These are phyloP conservation scores for Hypoxylon rickii DNA, from an alignment of 495 filamentous ascomycete genomes.

Conservation along the genomic window DNA sequence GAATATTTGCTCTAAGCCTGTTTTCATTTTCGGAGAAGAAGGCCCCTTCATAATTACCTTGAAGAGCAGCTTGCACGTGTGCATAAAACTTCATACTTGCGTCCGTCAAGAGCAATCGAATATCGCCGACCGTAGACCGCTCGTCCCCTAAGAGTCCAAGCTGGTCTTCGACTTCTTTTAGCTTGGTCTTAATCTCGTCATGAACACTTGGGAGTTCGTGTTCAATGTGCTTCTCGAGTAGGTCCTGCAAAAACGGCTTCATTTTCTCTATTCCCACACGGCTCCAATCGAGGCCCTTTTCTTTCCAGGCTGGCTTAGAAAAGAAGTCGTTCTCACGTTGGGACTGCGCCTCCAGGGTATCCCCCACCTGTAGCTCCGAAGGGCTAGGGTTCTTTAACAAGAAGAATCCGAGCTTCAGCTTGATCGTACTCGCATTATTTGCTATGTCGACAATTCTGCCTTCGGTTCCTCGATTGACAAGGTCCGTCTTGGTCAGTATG, in stretches of 20 bases:
- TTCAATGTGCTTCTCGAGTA: constrained; percentile 28
- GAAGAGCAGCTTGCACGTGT: constrained; percentile 20
- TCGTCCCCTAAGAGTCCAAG: constrained; percentile 14
- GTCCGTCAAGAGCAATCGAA: constrained; percentile 19
- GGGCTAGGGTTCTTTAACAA: constrained; percentile 46
- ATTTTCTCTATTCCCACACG: constrained; percentile 14
- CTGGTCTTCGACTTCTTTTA: constrained; percentile 10
- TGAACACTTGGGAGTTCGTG: constrained; percentile 25
- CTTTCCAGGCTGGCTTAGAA: background rate
- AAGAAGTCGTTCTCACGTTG: constrained; percentile 2
- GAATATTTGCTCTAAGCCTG: constrained; percentile 18
- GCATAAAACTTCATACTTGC: constrained; percentile 21
- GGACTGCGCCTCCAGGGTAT: background rate
- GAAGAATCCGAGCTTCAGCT: constrained; percentile 53
- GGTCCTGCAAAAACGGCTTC: constrained; percentile 12
- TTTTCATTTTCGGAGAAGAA: constrained; percentile 12
- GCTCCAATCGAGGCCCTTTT: constrained; percentile 2
- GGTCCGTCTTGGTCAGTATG: constrained; percentile 62
- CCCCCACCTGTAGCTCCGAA: background rate
- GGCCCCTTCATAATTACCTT: constrained; percentile 23
- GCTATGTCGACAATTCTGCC: constrained; percentile 40
- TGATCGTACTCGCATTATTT: constrained; percentile 48
- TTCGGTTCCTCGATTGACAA: constrained; percentile 43
- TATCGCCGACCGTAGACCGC: constrained; percentile 11
- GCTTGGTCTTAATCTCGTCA: constrained; percentile 7